phyloP scores from a whole-genome alignment of 2,329 filamentous ascomycete species.

The Pseudogymnoascus sp. region DNA sequence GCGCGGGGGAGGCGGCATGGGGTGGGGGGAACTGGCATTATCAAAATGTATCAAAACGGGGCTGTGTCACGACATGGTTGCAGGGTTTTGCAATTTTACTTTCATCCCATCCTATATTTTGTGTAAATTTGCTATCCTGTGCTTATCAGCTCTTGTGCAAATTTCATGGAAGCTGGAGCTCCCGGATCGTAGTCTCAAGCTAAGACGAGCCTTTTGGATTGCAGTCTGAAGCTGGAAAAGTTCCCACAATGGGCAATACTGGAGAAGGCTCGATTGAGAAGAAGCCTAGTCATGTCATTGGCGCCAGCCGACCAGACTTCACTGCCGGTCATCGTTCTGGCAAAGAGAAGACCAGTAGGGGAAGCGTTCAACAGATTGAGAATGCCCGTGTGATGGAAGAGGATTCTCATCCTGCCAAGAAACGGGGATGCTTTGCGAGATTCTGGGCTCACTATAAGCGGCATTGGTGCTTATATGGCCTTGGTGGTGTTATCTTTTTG shows the following conservation, averaged over 20 bases:
- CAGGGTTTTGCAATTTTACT: slow-evolving; percentile 3
- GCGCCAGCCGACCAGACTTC: neutral
- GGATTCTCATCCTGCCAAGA: neutral
- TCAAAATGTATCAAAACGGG: slow-evolving; percentile 8
- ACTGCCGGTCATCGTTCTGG: neutral
- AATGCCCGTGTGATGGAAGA: neutral
- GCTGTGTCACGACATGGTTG: neutral
- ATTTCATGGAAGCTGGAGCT: neutral
- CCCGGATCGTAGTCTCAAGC: neutral
- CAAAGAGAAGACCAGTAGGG: neutral
- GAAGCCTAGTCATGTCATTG: neutral
- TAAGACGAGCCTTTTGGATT: neutral
- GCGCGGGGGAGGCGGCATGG: neutral
- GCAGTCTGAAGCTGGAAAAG: neutral
- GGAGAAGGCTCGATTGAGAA: neutral
- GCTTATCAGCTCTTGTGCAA: slow-evolving; percentile 7
- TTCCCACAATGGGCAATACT: neutral
- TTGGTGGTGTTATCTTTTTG: slow-evolving; percentile 32
- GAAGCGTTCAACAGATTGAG: neutral
- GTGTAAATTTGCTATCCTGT: neutral
- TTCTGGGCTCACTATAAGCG: slow-evolving; percentile 32
- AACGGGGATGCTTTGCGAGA: slow-evolving; percentile 14
- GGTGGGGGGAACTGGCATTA: neutral
- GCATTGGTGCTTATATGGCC: slow-evolving; percentile 34
- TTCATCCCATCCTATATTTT: neutral